Evolutionary conservation across 805 yeast species (phyloP), one percentile per base, ranked within the genome.

Genomic region (Cyberlindnera saturnus): DNA sequence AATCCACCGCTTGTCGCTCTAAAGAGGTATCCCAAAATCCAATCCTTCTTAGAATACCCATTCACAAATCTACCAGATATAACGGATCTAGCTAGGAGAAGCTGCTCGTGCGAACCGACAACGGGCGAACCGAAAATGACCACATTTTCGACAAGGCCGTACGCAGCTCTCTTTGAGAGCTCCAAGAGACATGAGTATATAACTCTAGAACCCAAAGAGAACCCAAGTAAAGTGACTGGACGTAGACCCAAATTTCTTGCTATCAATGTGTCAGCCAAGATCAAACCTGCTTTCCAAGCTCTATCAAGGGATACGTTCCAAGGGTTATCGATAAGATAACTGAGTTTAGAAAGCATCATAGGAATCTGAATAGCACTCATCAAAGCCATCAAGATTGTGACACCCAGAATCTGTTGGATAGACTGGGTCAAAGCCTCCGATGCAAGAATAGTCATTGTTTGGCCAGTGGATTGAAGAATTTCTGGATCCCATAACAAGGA

Each of bases 401-500:
- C 88, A 40, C 98, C 99, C 32, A 93, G 71, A 44, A 93, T 83
- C 62, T 95, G 99, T 66, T 93, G 99, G 36, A 93, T 82, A 5
- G 96, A 87, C 52, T 91, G 93, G 0, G 95, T 79, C 42, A 95
- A 71, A 0, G 95, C 91, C 64, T 93, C 99, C 34, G 91, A 85
- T 0, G 99, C 99, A 44, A 93, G 72, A 55, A 93, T 90, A 49
- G 80, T 79, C 50, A 93, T 91, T 0, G 99, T 93, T 63, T 93
- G 97, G 60, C 99, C 99, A 77, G 86, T 88, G 43, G 96, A 85
- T 48, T 80, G 82, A 55, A 93, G 78, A 93, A 93, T 87, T 52
- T 93, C 99, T 0, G 99, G 99, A 63, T 93, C 99, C 99, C 99
- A 93, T 38, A 86, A 67, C 7, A 93, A 70, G 0, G 98, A 88